Evolutionary conservation across 2,329 filamentous ascomycete species (phyloP).

Genomic region (Pseudopithomyces maydicus): DNA sequence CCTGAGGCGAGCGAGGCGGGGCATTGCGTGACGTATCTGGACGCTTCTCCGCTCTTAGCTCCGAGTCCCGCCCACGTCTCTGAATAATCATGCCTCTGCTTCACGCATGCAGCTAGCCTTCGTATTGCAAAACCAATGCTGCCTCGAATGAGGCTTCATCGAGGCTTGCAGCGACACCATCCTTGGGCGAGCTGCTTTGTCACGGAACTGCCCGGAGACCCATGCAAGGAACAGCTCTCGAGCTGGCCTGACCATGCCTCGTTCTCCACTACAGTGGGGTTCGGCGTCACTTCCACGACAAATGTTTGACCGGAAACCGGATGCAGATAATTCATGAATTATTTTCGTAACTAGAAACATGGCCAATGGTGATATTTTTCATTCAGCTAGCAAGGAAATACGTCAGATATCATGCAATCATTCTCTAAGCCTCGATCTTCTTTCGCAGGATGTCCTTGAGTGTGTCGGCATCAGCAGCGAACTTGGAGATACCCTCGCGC

Average conservation of each 20-base stretch:
- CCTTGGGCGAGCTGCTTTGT: too few relatives aligned
- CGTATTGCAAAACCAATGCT: too few relatives aligned
- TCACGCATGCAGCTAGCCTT: slow-evolving; percentile 9
- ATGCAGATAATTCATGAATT: slow-evolving; percentile 13
- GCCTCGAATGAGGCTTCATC: too few relatives aligned
- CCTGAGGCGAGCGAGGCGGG: slow-evolving; percentile 44
- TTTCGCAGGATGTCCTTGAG: slow-evolving; percentile 89
- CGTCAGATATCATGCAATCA: slow-evolving; percentile 30
- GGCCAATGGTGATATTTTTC: slow-evolving; percentile 27
- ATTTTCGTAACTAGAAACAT: slow-evolving; percentile 23
- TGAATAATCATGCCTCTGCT: slow-evolving; percentile 33
- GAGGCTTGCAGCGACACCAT: too few relatives aligned
- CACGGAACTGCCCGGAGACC: too few relatives aligned
- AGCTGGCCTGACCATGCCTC: too few relatives aligned
- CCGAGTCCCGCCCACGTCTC: slow-evolving; percentile 29
- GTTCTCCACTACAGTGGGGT: background rate
- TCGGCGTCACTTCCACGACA: background rate
- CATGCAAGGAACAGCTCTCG: too few relatives aligned
- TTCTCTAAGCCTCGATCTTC: slow-evolving; percentile 67
- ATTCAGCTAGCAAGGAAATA: slow-evolving; percentile 8
- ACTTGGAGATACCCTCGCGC: slow-evolving; percentile 98
- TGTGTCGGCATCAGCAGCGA: slow-evolving; percentile 91
- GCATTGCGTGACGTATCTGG: slow-evolving; percentile 36
- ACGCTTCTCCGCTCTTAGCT: slow-evolving; percentile 13
- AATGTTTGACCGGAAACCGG: background rate